Evolutionary conservation across 192 early-diverging fungal genomes (phyloP), one percentile per base, ranked within the genome.

Genomic region (Spizellomyces sp.): DNA sequence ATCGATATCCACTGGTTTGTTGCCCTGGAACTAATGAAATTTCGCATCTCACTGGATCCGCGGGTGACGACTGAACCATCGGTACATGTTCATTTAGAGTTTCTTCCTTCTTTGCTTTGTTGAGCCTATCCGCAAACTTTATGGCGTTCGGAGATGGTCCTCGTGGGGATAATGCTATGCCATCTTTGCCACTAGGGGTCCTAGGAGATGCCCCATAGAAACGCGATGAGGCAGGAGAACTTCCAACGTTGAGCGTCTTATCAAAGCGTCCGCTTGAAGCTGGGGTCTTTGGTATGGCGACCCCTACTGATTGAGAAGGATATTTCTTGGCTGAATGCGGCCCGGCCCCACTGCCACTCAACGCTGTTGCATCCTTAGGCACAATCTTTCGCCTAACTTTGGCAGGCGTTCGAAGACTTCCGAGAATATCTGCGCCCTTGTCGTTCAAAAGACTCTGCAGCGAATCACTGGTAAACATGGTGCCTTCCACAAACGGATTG

Each of bases 1-100:
- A 94, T 5, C 89, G 82, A 62, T 91, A 94, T 6, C 82, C 84
- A 42, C 77, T 67, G 17, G 87, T 84, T 43, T 85, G 77, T 62
- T 78, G 73, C 9, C 84, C 71, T 15, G 76, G 74, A 46, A 81
- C 21, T 7, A 82, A 59, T 9, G 70, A 52, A 54, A 85, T 70
- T 3, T 78, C 70, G 55, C 66, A 71, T n/a, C 54, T 48, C 17
- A 61, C 67, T 8, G 41, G 67, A 14, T 66, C 59, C 1, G 27
- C 59, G n/a, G 54, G 42, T 19, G 27, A 50, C 9, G 44, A 36
- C 8, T 14, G 6, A 14, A 56, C 21, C 4, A 45, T 17, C n/a
- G 80, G 73, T 47, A 92, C 80, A 46, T 92, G 80, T 0, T 73
- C 57, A 65, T 91, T 91, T 47, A 86, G 80, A 0, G 79, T 81